These are phyloP conservation scores for Fusarium decemcellulare DNA, from an alignment of 2,329 filamentous ascomycete genomes.

Conservation along the genomic window DNA sequence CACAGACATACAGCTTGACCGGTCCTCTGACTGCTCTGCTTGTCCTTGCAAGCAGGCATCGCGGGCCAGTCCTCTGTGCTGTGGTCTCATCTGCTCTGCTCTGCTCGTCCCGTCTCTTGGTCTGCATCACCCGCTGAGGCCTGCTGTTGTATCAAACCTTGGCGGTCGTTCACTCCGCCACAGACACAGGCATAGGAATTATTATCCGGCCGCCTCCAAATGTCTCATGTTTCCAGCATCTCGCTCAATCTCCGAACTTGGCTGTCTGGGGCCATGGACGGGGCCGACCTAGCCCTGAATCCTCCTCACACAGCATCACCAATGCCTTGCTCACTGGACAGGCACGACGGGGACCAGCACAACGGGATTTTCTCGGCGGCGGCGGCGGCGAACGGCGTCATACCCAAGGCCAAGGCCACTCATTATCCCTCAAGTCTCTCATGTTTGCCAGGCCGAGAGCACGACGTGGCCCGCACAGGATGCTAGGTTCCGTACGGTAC, in stretches of 20 bases:
- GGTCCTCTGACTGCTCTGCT: slow-evolving; percentile 12
- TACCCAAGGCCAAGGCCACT: slow-evolving; percentile 23
- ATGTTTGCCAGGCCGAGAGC: slow-evolving; percentile 18
- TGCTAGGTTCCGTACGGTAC: slow-evolving; percentile 22
- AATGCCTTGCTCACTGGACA: slow-evolving; percentile 18
- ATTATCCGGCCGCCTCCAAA: not conserved
- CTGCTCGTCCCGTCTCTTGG: not conserved
- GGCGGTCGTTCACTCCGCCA: not conserved
- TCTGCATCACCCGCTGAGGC: not conserved
- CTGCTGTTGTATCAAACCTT: slow-evolving; percentile 9
- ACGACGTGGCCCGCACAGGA: slow-evolving; percentile 32
- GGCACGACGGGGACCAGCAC: not conserved
- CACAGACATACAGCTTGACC: slow-evolving; percentile 15
- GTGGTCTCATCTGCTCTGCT: not conserved
- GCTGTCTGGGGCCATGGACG: slow-evolving; percentile 7
- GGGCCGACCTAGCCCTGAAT: slow-evolving; percentile 12
- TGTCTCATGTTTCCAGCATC: slow-evolving; percentile 5
- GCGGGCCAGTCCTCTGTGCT: slow-evolving; percentile 2
- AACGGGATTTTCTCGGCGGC: slow-evolving; percentile 35
- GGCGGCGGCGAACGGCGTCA: slow-evolving; percentile 21
- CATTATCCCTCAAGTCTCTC: slow-evolving; percentile 20
- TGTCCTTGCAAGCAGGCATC: slow-evolving; percentile 25
- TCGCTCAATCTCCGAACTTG: slow-evolving; percentile 24
- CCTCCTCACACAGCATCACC: slow-evolving; percentile 14
- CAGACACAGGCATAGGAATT: not conserved